Percentiles rank a stretch among this genome's conserved stretches.
These are phyloP conservation scores for Carpinus fangiana DNA, from an alignment of 306 rosid species.

Conservation along the genomic window DNA sequence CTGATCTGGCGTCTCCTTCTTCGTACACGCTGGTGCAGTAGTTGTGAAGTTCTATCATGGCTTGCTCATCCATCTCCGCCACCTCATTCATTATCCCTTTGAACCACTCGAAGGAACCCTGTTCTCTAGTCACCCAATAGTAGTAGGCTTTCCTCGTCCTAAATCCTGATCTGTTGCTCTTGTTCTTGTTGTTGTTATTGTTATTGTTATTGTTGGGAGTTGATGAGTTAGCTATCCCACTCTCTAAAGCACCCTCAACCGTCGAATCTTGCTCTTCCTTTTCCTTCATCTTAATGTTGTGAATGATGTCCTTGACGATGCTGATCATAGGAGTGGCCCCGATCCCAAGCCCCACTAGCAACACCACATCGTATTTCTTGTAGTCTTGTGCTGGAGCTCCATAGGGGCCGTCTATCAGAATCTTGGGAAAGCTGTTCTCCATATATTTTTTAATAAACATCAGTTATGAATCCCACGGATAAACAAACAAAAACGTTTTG, in stretches of 20 bases:
- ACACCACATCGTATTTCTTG: slow-evolving; percentile 58
- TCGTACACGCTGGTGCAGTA: slow-evolving; percentile 67
- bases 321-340: slow-evolving; percentile 72
- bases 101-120: slow-evolving; percentile 66
- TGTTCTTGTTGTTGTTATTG: slow-evolving; percentile 2
- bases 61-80: slow-evolving; percentile 53
- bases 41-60: slow-evolving; percentile 51
- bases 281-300: slow-evolving; percentile 31
- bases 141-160: slow-evolving; percentile 48
- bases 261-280: slow-evolving; percentile 30
- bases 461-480: not conserved
- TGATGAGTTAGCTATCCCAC: slow-evolving; percentile 9
- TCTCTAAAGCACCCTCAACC: slow-evolving; percentile 19
- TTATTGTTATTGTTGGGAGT: not conserved
- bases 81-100: slow-evolving; percentile 59
- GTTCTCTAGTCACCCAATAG: slow-evolving; percentile 62
- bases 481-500: too few species aligned
- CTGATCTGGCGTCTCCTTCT: slow-evolving; percentile 66
- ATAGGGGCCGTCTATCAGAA: slow-evolving; percentile 58
- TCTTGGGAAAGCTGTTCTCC: slow-evolving; percentile 43
- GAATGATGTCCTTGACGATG: slow-evolving; percentile 57
- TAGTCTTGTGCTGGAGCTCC: slow-evolving; percentile 72
- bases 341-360: slow-evolving; percentile 60
- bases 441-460: not conserved
- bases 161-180: slow-evolving; percentile 27